Evolutionary conservation across 306 rosid species (phyloP), one percentile per base, ranked within the genome.

Genomic region (Chamaecrista fasciculata): DNA sequence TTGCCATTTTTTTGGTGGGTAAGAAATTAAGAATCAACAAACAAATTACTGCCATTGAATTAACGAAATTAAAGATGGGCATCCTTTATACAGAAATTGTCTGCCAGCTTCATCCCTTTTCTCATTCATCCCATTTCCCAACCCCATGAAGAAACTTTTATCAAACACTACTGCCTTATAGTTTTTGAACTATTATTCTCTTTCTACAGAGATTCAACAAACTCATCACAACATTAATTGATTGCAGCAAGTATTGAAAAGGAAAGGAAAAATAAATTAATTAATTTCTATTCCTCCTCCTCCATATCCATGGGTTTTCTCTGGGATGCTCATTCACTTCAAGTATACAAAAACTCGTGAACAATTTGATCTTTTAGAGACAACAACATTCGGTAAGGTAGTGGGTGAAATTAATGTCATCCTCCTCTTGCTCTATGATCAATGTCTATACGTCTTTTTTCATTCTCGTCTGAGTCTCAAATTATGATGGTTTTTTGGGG

Each of bases 81-180:
- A 12, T 77, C 62, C 83, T 78, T 84, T 80, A 72, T 82, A 77
- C 85, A 79, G 25, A 83, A 40, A 58, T 69, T 66, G 52, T 74
- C 59, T 69, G 11, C 42, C 65, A 43, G 62, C 55, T 67, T 76
- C 69, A 0, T 61, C 65, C 76, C 49, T 80, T 80, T 78, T 61
- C 63, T 61, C 6, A 4, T 33, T 64, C 83, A 25, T 74, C 80
- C 66, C 78, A 53, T 63, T 31, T 34, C 46, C 72, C n/a, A n/a
- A n/a, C n/a, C n/a, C n/a, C n/a, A n/a, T n/a, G n/a, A 71, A 34
- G 18, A 62, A 77, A 40, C 79, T 48, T 87, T 81, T 78, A 51
- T 81, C 80, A 76, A 67, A 81, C 66, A 56, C 71, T 76, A 29
- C 18, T 70, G 8, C 0, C 24, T n/a, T n/a, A n/a, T n/a, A 63